Evolutionary conservation across 2,329 filamentous ascomycete species (phyloP).

Genomic region (Monosporascus sp.): DNA sequence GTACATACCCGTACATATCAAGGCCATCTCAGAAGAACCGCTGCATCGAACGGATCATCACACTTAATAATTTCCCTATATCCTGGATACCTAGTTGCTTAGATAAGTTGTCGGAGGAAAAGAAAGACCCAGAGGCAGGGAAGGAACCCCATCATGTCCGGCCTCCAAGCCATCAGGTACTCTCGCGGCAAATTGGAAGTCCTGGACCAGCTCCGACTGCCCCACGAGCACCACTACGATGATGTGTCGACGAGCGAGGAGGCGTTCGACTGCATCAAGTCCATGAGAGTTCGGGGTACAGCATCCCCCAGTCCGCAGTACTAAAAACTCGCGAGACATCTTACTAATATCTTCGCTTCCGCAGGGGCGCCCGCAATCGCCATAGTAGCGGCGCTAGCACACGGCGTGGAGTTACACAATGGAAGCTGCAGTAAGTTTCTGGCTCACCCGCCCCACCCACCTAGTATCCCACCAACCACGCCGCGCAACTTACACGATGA

Average conservation of each 20-base stretch:
- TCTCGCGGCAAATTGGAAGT: slow-evolving; percentile 67
- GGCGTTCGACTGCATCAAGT: slow-evolving; percentile 76
- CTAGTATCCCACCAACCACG: not conserved
- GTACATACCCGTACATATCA: not conserved
- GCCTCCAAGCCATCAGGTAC: slow-evolving; percentile 75
- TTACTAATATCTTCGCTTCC: not conserved
- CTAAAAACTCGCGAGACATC: slow-evolving; percentile 79
- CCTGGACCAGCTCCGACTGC: slow-evolving; percentile 77
- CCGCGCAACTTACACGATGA: not conserved
- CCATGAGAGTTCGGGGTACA: slow-evolving; percentile 67
- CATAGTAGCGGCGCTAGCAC: slow-evolving; percentile 87
- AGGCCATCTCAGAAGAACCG: not conserved
- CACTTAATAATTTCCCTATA: too few relatives aligned
- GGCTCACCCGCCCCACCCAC: not conserved
- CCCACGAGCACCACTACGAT: slow-evolving; percentile 77
- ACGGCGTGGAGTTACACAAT: slow-evolving; percentile 76
- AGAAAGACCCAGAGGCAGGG: too few relatives aligned
- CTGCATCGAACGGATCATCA: too few relatives aligned
- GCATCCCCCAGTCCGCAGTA: not conserved
- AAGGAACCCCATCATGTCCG: slow-evolving; percentile 37
- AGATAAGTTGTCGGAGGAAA: too few relatives aligned
- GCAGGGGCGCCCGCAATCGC: slow-evolving; percentile 87
- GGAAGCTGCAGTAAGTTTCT: slow-evolving; percentile 40
- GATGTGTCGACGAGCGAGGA: slow-evolving; percentile 64
- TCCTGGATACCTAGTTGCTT: too few relatives aligned